Evolutionary conservation across 345 rosid genomes (phyloP), one percentile per base, ranked within the genome.

Genomic region (Cardiospermum halicacabum): DNA sequence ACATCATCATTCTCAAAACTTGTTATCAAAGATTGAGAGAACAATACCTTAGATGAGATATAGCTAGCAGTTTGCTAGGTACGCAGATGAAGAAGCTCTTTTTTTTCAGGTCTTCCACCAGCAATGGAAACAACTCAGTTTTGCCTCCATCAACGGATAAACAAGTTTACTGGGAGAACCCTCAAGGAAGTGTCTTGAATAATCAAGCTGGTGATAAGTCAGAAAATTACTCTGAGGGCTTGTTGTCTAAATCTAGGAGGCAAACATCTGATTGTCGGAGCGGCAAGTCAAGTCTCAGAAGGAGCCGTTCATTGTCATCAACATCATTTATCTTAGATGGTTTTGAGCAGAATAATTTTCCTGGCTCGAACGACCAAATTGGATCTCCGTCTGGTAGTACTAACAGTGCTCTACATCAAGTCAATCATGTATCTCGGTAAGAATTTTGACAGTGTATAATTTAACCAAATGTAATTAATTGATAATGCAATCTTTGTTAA

Each of bases 221-320:
- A 71, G 81, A 71, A 32, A 65, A 66, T 48, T 71, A 80, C 69
- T 75, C 83, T 26, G 78, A 65, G 43, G 64, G 78, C 18, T 62
- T 65, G 4, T 76, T 72, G 31, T 69, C 85, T 21, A 88, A 85
- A 59, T 76, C 89, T 37, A 72, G 69, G 16, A 85, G 77, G 73
- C 84, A 81, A 72, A 69, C 61, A 61, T 58, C 75, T 71, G 90
- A 82, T 67, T 70, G 62, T 40, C 74, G 62, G 62, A 77, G 78
- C 75, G 74, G 75, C 43, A 56, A 58, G 61, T 68, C 87, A 12
- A 62, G 56, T 75, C 95, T 91, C 68, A 82, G 91, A 75, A 83
- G 91, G 80, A 89, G 97, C 78, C 89, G 81, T 64, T 94, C 99
- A 2, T 60, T 79, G 63, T 82, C 99, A 64, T 90, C 94, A 0